phyloP scores from a whole-genome alignment of 2,329 filamentous ascomycete species.

The Incumbomyces delicatus region DNA sequence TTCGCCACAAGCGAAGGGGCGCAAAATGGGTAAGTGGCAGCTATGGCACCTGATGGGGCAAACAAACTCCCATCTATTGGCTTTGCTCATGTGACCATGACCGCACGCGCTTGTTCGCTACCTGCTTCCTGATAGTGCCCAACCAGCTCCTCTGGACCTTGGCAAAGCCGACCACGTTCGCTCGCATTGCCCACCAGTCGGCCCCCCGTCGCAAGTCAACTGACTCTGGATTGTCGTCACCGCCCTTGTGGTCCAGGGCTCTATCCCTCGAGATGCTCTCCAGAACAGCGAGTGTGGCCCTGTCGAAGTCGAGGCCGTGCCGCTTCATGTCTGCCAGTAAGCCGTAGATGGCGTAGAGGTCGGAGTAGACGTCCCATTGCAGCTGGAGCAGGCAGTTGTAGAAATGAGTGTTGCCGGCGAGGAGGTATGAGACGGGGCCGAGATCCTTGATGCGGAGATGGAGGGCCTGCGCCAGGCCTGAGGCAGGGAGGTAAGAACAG shows the following conservation, averaged over 20 bases:
- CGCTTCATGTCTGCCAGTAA: constrained; percentile 36
- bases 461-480: constrained; percentile 31
- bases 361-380: constrained; percentile 33
- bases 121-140: no score
- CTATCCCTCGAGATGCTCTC: constrained; percentile 18
- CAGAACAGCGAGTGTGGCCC: constrained; percentile 26
- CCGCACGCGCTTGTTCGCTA: no score
- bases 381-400: constrained; percentile 37
- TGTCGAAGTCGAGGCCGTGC: constrained; percentile 30
- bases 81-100: no score
- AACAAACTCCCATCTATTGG: no score
- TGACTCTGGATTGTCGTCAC: no score
- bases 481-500: constrained; percentile 31
- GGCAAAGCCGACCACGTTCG: no score
- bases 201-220: no score
- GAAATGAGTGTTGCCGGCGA: constrained; percentile 32
- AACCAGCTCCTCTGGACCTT: no score
- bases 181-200: no score
- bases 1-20: no score
- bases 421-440: constrained; percentile 33
- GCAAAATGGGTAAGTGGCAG: no score
- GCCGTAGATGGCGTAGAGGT: constrained; percentile 30
- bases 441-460: constrained; percentile 31
- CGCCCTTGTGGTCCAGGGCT: not conserved
- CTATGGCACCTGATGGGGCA: no score